Evolutionary conservation across 2,329 filamentous ascomycete species (phyloP), one percentile per base, ranked within the genome.

Genomic region (Lecanosticta acicola): DNA sequence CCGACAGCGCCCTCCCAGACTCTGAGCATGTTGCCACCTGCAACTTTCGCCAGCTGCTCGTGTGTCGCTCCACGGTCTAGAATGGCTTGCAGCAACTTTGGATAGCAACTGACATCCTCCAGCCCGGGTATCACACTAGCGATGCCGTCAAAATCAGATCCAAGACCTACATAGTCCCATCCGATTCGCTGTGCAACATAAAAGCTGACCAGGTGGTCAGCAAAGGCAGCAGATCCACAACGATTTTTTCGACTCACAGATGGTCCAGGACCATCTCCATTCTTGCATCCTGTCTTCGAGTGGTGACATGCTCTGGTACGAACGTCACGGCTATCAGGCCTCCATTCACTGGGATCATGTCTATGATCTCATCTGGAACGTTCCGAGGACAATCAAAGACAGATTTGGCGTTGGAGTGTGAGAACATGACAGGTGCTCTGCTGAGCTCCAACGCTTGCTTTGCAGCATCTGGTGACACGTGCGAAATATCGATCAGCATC

Each of bases 281-380:
- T 3, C 58, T 64, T 26, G 59, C 56, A 36, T 62, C 51, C 14
- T 61, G 58, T 40, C 59, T 16, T 54, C 59, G 47, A 55, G 59
- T 51, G 52, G 63, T 43, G 55, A 66, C 42, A 42, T 65, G 65
- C 8, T 64, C 60, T n/a, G 64, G 64, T 16, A 68, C 57, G 35
- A 71, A 70, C 0, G 63, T 62, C 0, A 66, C 60, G 69, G 71
- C 72, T 8, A 71, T 56, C 4, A 72, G 60, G 0, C 70, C 69
- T 1, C 62, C 57, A 17, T 71, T 72, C 1, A 56, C 47, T 20
- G 61, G 63, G 0, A 72, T 51, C 2, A 50, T 46, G 5, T 59
- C 51, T 2, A 72, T 53, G 2, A 72, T 62, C 40, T 68, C 66
- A 40, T 72, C 69, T 1, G 69, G 68, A 0, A 69, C 69, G 36